phyloP scores from a whole-genome alignment of 192 early-diverging fungal species.

The Backusella liffmaniae region DNA sequence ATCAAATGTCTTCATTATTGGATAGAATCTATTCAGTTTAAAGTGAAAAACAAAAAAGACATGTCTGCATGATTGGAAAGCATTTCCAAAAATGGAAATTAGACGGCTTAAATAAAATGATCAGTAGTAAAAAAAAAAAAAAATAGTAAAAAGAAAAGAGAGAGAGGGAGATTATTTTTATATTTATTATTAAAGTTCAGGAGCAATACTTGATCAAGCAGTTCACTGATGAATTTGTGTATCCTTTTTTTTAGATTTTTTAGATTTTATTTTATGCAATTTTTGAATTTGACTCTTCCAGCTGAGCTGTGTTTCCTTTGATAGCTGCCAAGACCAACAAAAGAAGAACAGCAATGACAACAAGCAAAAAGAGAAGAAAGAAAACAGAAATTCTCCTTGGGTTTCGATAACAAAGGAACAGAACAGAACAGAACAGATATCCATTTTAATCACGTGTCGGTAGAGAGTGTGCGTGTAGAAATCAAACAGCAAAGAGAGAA shows the following conservation, averaged over 20 bases:
- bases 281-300: background rate
- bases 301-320: background rate
- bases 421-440: too few relatives aligned
- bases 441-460: too few relatives aligned
- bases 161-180: too few relatives aligned
- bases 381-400: too few relatives aligned
- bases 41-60: background rate
- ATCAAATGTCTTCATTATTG: background rate
- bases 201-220: background rate
- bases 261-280: background rate
- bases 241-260: background rate
- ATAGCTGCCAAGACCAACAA: background rate
- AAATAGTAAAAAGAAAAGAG: background rate
- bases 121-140: background rate
- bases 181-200: background rate
- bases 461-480: too few relatives aligned
- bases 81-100: background rate
- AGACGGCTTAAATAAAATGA: background rate
- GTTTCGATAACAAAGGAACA: too few relatives aligned
- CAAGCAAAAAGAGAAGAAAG: too few relatives aligned
- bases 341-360: background rate
- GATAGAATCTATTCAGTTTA: background rate
- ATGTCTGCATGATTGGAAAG: background rate
- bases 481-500: background rate
- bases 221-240: background rate